phyloP scores from a whole-genome alignment of 768 basidiomycete species.

The Tylopilus felleus region DNA sequence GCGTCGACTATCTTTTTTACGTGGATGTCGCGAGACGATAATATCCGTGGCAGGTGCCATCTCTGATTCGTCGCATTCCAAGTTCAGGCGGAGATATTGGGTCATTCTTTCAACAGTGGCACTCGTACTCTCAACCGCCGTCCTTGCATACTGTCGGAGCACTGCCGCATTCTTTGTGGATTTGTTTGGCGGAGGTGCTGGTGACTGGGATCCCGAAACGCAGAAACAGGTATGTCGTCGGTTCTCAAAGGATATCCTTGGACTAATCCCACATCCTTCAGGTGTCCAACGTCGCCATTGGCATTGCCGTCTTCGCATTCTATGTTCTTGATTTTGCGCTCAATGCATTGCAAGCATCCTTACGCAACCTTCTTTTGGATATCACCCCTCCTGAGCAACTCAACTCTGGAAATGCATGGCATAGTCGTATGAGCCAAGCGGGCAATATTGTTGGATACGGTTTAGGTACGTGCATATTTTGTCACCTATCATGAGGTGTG shows the following conservation, averaged over 20 bases:
- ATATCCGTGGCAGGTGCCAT: conserved; percentile 65
- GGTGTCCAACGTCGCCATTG: conserved; percentile 72
- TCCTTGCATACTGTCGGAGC: conserved; percentile 78
- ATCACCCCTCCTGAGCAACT: conserved; percentile 86
- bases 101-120: conserved; percentile 83
- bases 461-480: conserved; percentile 54
- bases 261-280: conserved; percentile 25
- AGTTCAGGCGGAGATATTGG: conserved; percentile 91
- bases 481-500: background rate
- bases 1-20: background rate
- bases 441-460: conserved; percentile 95
- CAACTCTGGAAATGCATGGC: conserved; percentile 96
- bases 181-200: conserved; percentile 66
- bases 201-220: conserved; percentile 84
- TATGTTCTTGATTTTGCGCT: conserved; percentile 96
- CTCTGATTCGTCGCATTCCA: conserved; percentile 89
- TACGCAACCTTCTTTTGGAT: conserved; percentile 92
- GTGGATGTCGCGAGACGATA: background rate
- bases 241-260: background rate
- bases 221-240: conserved; percentile 49
- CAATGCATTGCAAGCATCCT: conserved; percentile 90
- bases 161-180: conserved; percentile 76
- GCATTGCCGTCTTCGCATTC: conserved; percentile 84
- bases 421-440: conserved; percentile 93
- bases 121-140: conserved; percentile 72